phyloP scores from a whole-genome alignment of 2,329 filamentous ascomycete species.

The Exophiala sp. region DNA sequence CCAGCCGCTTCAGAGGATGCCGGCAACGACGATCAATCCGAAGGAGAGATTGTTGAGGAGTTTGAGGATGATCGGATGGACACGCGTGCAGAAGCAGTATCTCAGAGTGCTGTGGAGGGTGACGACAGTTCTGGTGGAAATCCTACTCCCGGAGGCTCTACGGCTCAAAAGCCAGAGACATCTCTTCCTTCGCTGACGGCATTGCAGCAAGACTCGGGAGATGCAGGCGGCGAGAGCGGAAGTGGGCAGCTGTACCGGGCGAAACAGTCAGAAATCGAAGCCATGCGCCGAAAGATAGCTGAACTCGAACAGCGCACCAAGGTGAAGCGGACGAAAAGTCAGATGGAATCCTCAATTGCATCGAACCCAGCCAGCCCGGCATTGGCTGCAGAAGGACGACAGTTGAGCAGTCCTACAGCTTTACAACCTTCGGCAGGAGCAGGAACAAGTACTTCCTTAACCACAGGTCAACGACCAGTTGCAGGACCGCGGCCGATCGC shows the following conservation, averaged over 20 bases:
- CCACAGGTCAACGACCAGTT: conserved; percentile 1
- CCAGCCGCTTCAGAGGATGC: not conserved
- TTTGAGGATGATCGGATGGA: conserved; percentile 11
- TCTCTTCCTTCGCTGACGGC: not conserved
- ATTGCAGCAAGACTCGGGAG: not conserved
- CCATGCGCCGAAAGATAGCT: conserved; percentile 46
- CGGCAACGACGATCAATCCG: conserved; percentile 16
- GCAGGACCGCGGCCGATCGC: conserved; percentile 8
- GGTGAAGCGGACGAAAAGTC: conserved; percentile 36
- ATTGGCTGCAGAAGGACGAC: conserved; percentile 5
- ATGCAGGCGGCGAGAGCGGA: conserved; percentile 28
- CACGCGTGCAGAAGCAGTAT: conserved; percentile 7
- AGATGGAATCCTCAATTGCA: conserved; percentile 34
- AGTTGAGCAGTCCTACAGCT: conserved; percentile 9
- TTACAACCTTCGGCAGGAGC: conserved; percentile 1
- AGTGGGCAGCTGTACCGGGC: conserved; percentile 40
- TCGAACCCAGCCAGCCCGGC: conserved; percentile 26
- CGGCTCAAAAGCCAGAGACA: not conserved
- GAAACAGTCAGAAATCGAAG: conserved; percentile 46
- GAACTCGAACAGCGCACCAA: conserved; percentile 44
- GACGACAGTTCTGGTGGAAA: conserved; percentile 10
- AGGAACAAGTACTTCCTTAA: not conserved
- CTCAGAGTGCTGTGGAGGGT: conserved; percentile 4
- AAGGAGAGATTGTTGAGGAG: conserved; percentile 21
- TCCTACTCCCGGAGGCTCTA: conserved; percentile 30